Evolutionary conservation across 2,329 filamentous ascomycete genomes (phyloP), one percentile per base, ranked within the genome.

Genomic region (Diaporthe ampelina): DNA sequence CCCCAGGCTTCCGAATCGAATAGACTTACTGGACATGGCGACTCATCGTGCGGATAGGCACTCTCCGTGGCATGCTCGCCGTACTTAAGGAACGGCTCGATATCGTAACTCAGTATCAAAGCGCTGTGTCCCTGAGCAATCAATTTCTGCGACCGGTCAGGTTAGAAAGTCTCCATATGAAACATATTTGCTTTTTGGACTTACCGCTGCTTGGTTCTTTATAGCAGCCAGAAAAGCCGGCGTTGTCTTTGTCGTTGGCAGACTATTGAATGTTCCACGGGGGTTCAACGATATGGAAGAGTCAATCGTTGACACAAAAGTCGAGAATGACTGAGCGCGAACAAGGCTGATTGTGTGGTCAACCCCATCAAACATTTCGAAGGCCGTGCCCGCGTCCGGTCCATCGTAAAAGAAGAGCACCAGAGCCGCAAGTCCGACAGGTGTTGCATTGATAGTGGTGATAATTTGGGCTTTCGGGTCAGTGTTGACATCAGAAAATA

Each of bases 31-130:
- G 78, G 79, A 5, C 77, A 72, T 4, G 77, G 76, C 0, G 80
- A 81, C 13, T 78, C 75, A 9, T 74, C 61, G 24, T 82, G 81
- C 0, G 81, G 81, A 67, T 77, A 82, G 0, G 80, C 81, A 17
- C 80, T 79, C 9, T 81, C 79, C 0, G 79, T 81, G 4, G 80
- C 79, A 56, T 81, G 75, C 58, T 77, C 24, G 2, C 81, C 81
- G 71, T 81, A 82, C 4, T 76, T 59, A 19, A 76, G 74, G 45
- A 82, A 82, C 0, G 81, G 81, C 69, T 82, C 80, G 32, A 82
- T 76, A 26, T 82, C 80, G 45, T 79, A 81, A n/a, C 76, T 79
- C 57, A 81, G 61, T 1, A 76, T 70, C 11, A 65, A 72, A 3
- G 76, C 80, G 17, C 70, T 45, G 54, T 79, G 77, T 1, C 63